phyloP scores from a whole-genome alignment of 176 grass and related monocot genomes.

The Aechmea fasciata region DNA sequence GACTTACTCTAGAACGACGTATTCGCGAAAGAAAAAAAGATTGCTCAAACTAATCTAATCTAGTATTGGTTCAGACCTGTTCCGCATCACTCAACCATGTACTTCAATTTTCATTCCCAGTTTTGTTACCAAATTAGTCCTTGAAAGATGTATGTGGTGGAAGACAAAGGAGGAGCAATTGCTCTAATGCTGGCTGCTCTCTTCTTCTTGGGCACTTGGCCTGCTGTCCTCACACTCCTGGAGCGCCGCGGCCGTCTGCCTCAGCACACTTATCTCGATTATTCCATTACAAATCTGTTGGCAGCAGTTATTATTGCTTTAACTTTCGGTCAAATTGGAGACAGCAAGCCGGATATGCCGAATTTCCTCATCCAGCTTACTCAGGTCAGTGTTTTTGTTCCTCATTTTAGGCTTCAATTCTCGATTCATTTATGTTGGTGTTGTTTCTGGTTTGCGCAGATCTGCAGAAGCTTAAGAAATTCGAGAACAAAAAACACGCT shows the following conservation, averaged over 20 bases:
- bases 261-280: constrained; percentile 89
- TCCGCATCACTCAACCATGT: too few relatives aligned
- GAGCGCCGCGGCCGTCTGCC: constrained; percentile 78
- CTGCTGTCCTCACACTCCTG: constrained; percentile 75
- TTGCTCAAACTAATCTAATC: too few relatives aligned
- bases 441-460: background rate
- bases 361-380: constrained; percentile 86
- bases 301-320: constrained; percentile 67
- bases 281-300: constrained; percentile 74
- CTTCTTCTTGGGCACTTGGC: constrained; percentile 86
- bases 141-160: constrained; percentile 57
- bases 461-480: background rate
- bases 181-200: constrained; percentile 57
- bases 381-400: constrained; percentile 23
- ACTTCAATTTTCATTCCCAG: too few relatives aligned
- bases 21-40: too few relatives aligned
- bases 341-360: constrained; percentile 39
- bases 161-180: constrained; percentile 66
- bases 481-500: background rate
- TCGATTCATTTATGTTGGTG: background rate
- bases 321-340: constrained; percentile 68
- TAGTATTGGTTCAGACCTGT: too few relatives aligned
- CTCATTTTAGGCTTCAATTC: background rate
- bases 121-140: background rate
- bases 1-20: too few relatives aligned